These are phyloP conservation scores for Sherardia arvensis DNA, from an alignment of 257 asterid genomes.

Conservation along the genomic window DNA sequence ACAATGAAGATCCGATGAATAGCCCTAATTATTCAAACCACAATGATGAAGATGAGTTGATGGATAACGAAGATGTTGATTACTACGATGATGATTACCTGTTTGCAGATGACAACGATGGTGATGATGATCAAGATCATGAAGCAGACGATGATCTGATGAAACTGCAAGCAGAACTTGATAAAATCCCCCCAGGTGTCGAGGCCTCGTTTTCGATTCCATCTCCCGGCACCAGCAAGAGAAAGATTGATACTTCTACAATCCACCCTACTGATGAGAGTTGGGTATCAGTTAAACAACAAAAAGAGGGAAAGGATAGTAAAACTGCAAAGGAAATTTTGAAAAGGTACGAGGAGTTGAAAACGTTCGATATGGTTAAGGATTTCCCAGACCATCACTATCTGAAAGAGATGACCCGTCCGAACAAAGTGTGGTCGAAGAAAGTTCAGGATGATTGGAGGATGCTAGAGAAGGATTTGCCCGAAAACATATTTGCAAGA, in stretches of 20 bases:
- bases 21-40: too few species aligned
- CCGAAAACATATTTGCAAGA: constrained; percentile 40
- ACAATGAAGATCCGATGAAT: too few species aligned
- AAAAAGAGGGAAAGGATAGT: constrained; percentile 16
- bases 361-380: constrained; percentile 35
- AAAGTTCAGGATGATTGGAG: constrained; percentile 53
- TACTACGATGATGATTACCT: too few species aligned
- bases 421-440: constrained; percentile 41
- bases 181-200: constrained; percentile 52
- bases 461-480: constrained; percentile 45
- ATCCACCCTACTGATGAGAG: too few species aligned
- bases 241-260: constrained; percentile 11
- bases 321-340: constrained; percentile 14
- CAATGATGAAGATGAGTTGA: too few species aligned
- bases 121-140: too few species aligned
- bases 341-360: constrained; percentile 24
- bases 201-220: constrained; percentile 41
- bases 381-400: constrained; percentile 51
- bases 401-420: constrained; percentile 22
- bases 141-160: too few species aligned
- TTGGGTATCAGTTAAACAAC: constrained; percentile 13
- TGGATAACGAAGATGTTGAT: too few species aligned
- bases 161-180: constrained; percentile 41
- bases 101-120: too few species aligned
- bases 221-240: too few species aligned